A percentile compares a stretch with the other conserved stretches of the same genome.
These are phyloP conservation scores for Nakazawaea sp. DNA, from an alignment of 805 yeast genomes.

Conservation along the genomic window DNA sequence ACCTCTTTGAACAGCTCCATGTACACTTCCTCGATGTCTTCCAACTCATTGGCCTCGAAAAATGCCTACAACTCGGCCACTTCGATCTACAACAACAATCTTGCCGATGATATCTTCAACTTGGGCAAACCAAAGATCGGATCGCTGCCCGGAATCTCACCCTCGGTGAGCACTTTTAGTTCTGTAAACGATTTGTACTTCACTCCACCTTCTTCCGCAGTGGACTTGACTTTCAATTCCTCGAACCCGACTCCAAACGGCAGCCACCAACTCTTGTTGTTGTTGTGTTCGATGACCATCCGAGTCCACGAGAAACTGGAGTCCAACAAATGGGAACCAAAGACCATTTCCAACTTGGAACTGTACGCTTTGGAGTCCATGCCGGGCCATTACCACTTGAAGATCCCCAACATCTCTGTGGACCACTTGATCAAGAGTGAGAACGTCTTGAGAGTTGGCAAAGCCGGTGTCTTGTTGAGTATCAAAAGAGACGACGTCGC, in stretches of 20 bases:
- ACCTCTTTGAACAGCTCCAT: constrained; percentile 3
- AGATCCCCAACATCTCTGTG: constrained; percentile 1
- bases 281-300: constrained; percentile 3
- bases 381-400: constrained; percentile 5
- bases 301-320: constrained; percentile 9
- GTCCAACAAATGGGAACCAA: constrained; percentile 8
- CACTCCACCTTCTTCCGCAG: constrained; percentile 9
- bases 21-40: constrained; percentile 2
- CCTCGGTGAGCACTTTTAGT: not conserved
- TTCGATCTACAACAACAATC: constrained; percentile 9
- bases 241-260: not conserved
- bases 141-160: not conserved
- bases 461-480: constrained; percentile 10
- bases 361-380: constrained; percentile 3
- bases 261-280: constrained; percentile 2
- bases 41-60: constrained; percentile 1
- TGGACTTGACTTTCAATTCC: not conserved
- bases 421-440: constrained; percentile 4
- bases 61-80: constrained; percentile 6
- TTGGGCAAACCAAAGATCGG: constrained; percentile 10
- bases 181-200: constrained; percentile 8
- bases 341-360: constrained; percentile 5
- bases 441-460: constrained; percentile 10
- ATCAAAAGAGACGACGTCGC: not conserved
- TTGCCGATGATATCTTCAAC: constrained; percentile 7